Conservation (phyloP, 2,329 filamentous ascomycete species). For the Ophiostoma montium region DNA sequence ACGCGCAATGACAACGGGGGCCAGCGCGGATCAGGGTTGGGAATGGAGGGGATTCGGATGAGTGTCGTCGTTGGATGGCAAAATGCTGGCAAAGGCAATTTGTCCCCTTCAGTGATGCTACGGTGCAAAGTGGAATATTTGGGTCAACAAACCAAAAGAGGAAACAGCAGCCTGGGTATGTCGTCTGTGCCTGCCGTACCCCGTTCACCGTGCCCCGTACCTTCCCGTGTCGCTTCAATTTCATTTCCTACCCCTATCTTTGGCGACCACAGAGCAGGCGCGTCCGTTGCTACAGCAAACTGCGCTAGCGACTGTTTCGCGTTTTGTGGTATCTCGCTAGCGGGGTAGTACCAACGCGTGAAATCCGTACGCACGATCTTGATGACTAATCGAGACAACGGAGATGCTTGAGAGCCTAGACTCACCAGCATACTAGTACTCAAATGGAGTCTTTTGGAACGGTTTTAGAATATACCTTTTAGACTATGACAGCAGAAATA, state of each 20-base stretch:
- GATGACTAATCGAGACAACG: neutral
- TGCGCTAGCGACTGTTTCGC: slow-evolving; percentile 5
- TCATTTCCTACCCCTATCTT: slow-evolving; percentile 2
- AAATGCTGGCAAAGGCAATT: no score
- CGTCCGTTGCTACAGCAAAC: slow-evolving; percentile 10
- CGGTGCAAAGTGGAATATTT: slow-evolving; percentile 1
- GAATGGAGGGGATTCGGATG: no score
- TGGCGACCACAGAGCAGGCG: slow-evolving; percentile 1
- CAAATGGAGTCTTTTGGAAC: no score
- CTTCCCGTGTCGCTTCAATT: neutral
- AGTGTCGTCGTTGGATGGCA: no score
- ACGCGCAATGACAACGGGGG: no score
- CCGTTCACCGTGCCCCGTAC: neutral
- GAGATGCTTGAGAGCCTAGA: no score
- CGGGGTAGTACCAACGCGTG: neutral
- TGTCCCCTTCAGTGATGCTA: neutral
- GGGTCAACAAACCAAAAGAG: slow-evolving; percentile 5
- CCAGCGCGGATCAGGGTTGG: no score
- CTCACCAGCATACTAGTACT: no score
- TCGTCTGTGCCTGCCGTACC: neutral
- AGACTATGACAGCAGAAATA: no score
- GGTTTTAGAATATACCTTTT: no score
- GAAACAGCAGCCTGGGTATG: slow-evolving; percentile 2
- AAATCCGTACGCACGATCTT: no score
- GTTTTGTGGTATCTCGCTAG: slow-evolving; percentile 2